phyloP scores from a whole-genome alignment of 768 basidiomycete genomes.

The Russula ochroleuca region DNA sequence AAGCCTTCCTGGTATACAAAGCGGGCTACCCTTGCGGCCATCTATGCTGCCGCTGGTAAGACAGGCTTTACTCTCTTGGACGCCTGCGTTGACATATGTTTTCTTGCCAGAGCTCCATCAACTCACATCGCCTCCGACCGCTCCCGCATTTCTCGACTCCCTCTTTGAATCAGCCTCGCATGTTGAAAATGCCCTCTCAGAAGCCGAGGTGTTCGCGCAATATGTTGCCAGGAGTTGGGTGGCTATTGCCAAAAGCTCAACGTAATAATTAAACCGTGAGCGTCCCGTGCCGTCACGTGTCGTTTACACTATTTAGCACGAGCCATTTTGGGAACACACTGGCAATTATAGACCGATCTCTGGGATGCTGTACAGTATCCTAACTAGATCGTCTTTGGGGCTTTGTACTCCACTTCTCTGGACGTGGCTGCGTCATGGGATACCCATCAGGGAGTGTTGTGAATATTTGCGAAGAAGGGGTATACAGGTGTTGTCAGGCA shows the following conservation, averaged over 20 bases:
- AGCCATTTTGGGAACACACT: background rate
- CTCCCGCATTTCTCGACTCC: constrained; percentile 58
- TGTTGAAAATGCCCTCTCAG: constrained; percentile 46
- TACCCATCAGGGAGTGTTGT: no score
- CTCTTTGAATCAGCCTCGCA: constrained; percentile 50
- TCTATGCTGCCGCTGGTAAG: constrained; percentile 70
- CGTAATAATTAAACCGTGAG: no score
- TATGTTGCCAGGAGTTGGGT: constrained; percentile 68
- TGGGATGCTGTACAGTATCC: background rate
- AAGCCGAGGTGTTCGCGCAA: constrained; percentile 50
- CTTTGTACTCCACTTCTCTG: background rate
- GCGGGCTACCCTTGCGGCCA: constrained; percentile 57
- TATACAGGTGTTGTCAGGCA: no score
- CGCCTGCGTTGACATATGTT: background rate
- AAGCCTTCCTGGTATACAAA: constrained; percentile 72
- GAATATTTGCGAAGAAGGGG: no score
- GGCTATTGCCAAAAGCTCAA: constrained; percentile 62
- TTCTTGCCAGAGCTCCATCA: constrained; percentile 63
- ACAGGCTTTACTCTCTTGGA: background rate
- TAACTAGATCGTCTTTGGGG: background rate
- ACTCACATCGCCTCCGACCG: constrained; percentile 67
- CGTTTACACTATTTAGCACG: background rate
- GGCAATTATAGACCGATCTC: background rate
- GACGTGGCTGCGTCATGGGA: no score
- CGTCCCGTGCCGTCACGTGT: background rate